Evolutionary conservation across 2,329 filamentous ascomycete species (phyloP), one percentile per base, ranked within the genome.

Genomic region (Escovopsis sp.): DNA sequence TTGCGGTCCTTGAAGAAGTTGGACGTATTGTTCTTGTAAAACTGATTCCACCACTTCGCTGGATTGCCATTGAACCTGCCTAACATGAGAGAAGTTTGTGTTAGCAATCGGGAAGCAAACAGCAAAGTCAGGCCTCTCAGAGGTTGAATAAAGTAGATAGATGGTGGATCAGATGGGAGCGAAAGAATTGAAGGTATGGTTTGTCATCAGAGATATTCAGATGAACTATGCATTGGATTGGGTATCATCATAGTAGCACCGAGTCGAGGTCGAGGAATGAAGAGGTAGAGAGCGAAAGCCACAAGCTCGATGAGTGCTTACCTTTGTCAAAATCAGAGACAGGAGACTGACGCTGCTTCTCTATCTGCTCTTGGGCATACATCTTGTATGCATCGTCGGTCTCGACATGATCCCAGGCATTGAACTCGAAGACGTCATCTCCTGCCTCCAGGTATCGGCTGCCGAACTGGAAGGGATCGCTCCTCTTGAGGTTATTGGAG

Each of bases 1-100:
- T 96, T 96, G 48, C 91, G 76, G 58, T 98, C 84, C 65, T 98
- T 98, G 76, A 98, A 98, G 65, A 98, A 98, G 57, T 96, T 96
- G 53, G 81, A 76, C 15, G 84, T 84, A 63, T 98, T 96, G 66
- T 96, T 94, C 64, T 91, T 88, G 70, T 98, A 98, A 65, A 98
- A 98, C 42, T 83, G 67, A 56, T 98, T 91, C 91, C 91, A 98
- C 85, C 87, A 96, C 61, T 87, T 94, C 47, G 85, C 88, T 1
- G 91, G 91, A 49, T 93, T 76, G 37, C 72, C 68, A 59, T 95
- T 96, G 69, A 95, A 95, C 50, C 86, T 83, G 53, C 67, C 78
- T 83, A 30, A 6, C 5, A 30, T 9, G 11, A 30, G 8, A 11
- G 27, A 7, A 40, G 48, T 35, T 41, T 45, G 42, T 43, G 62